Base-by-base conservation (phyloP, 345 rosid species). In the rapeseed (Brassica napus) region DNA sequence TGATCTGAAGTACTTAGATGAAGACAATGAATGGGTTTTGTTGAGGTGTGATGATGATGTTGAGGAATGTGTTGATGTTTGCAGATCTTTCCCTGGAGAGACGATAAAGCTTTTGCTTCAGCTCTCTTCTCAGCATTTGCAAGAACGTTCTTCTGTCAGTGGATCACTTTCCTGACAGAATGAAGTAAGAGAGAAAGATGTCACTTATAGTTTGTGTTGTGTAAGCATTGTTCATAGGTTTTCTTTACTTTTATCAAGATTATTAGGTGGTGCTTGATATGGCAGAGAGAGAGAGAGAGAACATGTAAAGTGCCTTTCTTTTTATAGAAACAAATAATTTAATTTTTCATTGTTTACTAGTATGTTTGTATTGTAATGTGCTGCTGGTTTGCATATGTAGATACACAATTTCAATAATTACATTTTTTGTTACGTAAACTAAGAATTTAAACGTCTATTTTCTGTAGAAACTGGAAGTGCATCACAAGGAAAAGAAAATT, bases 11-110 rank as follows among this genome's bases (percentile, higher is more conserved):
- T 94, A 94, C 85, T 84, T 94, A 83, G 97, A 94, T 62, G 98
- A 94, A 82, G 98, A 94, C 81, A 78, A 77, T 34, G 98, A 94
- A 72, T 94, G 97, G 98, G 92, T 94, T 12, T 76, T 94, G 54
- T 77, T 92, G 77, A 91, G 95, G 4, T 94, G 97, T 77, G 97
- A 92, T 73, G 97, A 90, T 0, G 98, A 94, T 83, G 83, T 91
- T 77, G 89, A 86, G 58, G 98, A 94, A 82, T 94, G 98, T 68
- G 80, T 92, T 60, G 90, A 90, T 68, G 83, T 92, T 60, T 90
- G 84, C 73, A 83, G 81, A 70, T 81, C 90, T 18, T 89, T 83
- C 16, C 83, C 82, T 4, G 82, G 82, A 76, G 79, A 83, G 68
- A 91, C 90, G 2, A 87, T 91, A 32, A 92, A 81, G 82, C 93